These are phyloP conservation scores for Selaginella moellendorffii DNA, from an alignment of 75 land plant genomes.

Conservation along the genomic window DNA sequence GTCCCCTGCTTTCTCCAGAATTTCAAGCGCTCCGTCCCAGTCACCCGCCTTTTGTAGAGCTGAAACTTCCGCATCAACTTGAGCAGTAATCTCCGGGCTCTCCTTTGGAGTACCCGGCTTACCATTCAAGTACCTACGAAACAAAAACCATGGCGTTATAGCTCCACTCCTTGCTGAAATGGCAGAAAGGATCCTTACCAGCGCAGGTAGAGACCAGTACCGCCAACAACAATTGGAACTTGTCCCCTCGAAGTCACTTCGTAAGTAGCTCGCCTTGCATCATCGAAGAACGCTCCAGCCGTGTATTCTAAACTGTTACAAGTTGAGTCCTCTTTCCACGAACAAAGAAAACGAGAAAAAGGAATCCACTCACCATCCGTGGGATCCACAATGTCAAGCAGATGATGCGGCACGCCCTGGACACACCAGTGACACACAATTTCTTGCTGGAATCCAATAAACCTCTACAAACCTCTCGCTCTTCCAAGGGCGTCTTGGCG, in stretches of 20 bases:
- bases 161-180: not conserved
- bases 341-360: too few relatives aligned
- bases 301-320: constrained; percentile 41
- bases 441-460: not conserved
- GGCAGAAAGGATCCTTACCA: constrained; percentile 35
- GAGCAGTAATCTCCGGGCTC: constrained; percentile 29
- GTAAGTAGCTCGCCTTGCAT: constrained; percentile 58
- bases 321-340: not conserved
- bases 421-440: not conserved
- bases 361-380: constrained; percentile 18
- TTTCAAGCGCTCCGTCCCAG: constrained; percentile 69
- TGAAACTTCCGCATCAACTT: constrained; percentile 29
- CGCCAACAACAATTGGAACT: constrained; percentile 87
- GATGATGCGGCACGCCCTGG: constrained; percentile 27
- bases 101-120: constrained; percentile 72
- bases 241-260: constrained; percentile 34
- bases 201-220: constrained; percentile 76
- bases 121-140: constrained; percentile 68
- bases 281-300: constrained; percentile 57
- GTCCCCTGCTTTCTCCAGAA: constrained; percentile 69
- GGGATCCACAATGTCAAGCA: constrained; percentile 21
- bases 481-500: constrained; percentile 56
- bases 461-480: constrained; percentile 21
- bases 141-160: too few relatives aligned
- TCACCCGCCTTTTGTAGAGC: constrained; percentile 31